Evolutionary conservation across 2,329 filamentous ascomycete species (phyloP).

Genomic region (Exophiala spinifera): DNA sequence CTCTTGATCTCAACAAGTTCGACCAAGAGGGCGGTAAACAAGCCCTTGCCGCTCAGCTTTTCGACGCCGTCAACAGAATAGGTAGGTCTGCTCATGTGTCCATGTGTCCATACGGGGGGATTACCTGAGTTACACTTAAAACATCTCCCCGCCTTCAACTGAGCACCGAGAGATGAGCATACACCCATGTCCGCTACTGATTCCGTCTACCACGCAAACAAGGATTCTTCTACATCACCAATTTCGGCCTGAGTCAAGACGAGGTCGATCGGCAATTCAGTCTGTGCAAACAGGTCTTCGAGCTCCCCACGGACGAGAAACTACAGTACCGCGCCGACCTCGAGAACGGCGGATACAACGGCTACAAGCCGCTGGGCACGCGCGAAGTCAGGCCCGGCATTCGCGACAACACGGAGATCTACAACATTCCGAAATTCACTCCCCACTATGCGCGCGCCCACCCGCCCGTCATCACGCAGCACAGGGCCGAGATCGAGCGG

Average conservation of each 20-base stretch:
- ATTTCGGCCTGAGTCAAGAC: slow-evolving; percentile 57
- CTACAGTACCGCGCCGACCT: slow-evolving; percentile 53
- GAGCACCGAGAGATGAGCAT: too few relatives aligned
- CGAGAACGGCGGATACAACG: slow-evolving; percentile 55
- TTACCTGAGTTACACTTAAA: too few relatives aligned
- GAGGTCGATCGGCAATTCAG: slow-evolving; percentile 60
- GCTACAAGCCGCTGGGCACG: slow-evolving; percentile 48
- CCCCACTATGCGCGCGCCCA: slow-evolving; percentile 44
- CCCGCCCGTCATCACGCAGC: slow-evolving; percentile 47
- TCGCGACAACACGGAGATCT: slow-evolving; percentile 57
- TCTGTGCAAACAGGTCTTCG: slow-evolving; percentile 56
- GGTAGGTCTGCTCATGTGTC: too few relatives aligned
- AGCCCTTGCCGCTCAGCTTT: slow-evolving; percentile 51
- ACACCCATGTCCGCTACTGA: too few relatives aligned
- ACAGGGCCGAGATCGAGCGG: slow-evolving; percentile 54
- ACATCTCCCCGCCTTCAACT: too few relatives aligned
- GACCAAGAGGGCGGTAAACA: slow-evolving; percentile 54
- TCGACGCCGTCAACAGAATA: slow-evolving; percentile 50
- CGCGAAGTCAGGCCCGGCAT: slow-evolving; percentile 34
- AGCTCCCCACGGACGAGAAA: slow-evolving; percentile 57
- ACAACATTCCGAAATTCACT: slow-evolving; percentile 59
- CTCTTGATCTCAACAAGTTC: slow-evolving; percentile 49
- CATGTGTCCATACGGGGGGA: too few relatives aligned
- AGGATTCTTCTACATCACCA: slow-evolving; percentile 63
- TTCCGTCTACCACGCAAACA: not conserved